These are phyloP conservation scores for Trypanosomatidae sp. DNA, from an alignment of 208 protist genomes.

Conservation along the genomic window DNA sequence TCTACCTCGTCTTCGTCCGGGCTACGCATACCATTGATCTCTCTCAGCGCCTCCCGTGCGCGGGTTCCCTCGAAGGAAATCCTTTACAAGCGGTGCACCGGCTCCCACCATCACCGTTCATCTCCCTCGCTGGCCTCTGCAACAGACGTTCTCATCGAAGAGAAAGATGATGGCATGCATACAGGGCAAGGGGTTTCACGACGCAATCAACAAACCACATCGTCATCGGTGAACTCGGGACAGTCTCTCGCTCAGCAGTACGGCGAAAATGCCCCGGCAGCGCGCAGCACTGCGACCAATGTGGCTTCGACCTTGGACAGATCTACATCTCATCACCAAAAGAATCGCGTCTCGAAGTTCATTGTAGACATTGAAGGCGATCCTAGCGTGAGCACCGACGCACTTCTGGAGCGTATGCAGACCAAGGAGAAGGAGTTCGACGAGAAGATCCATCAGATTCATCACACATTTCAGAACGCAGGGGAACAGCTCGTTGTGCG, in stretches of 20 bases:
- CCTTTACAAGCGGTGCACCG: constrained; percentile 14
- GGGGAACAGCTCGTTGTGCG: constrained; percentile 60
- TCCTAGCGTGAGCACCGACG: constrained; percentile 27
- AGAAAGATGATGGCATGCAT: neutral
- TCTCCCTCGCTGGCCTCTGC: neutral
- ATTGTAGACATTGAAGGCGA: constrained; percentile 10
- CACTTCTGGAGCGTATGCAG: constrained; percentile 45
- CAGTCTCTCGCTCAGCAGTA: constrained; percentile 16
- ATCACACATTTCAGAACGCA: constrained; percentile 70
- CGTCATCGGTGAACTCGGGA: neutral
- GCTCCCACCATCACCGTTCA: neutral
- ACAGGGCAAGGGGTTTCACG: neutral
- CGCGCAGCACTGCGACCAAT: neutral
- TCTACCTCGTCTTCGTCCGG: constrained; percentile 3
- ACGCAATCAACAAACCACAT: neutral
- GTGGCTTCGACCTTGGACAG: neutral
- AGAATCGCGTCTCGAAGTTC: neutral
- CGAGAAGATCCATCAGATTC: constrained; percentile 65
- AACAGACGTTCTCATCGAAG: neutral
- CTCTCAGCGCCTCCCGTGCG: constrained; percentile 2
- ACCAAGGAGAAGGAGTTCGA: constrained; percentile 79
- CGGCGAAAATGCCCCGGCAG: neutral
- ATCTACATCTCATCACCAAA: neutral
- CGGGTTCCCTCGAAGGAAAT: constrained; percentile 25
- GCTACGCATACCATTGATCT: neutral